These are phyloP conservation scores for Trichosanthes cucumerina DNA, from an alignment of 306 rosid species.

Conservation along the genomic window DNA sequence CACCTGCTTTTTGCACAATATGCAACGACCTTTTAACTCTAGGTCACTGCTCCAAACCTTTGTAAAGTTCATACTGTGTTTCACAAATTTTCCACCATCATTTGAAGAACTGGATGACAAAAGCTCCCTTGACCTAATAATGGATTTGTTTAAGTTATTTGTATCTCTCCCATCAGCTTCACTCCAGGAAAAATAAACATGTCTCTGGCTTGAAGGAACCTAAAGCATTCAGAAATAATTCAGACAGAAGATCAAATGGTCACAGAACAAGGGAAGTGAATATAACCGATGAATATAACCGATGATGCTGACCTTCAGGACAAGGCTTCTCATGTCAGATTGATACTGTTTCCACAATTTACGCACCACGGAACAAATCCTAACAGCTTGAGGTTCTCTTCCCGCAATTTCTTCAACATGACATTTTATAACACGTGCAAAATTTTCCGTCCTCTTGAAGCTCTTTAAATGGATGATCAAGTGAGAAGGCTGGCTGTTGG, in stretches of 20 bases:
- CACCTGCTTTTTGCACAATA: conserved; percentile 81
- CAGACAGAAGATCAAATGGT: conserved; percentile 17
- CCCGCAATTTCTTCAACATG: conserved; percentile 39
- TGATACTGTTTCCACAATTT: conserved; percentile 75
- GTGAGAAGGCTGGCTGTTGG: conserved; percentile 63
- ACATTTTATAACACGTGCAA: conserved; percentile 73
- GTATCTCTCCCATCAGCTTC: conserved; percentile 63
- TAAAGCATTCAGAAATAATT: conserved; percentile 26
- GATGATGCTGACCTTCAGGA: conserved; percentile 49
- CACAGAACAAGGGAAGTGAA: conserved; percentile 16
- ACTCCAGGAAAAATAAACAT: conserved; percentile 71
- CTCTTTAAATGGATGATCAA: conserved; percentile 84
- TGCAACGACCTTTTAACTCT: conserved; percentile 55
- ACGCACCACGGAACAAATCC: conserved; percentile 55
- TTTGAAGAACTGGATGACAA: conserved; percentile 41
- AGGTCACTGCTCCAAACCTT: conserved; percentile 95
- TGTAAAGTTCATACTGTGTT: conserved; percentile 57
- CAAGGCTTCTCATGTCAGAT: conserved; percentile 49
- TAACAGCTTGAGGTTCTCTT: conserved; percentile 72
- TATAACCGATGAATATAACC: not conserved
- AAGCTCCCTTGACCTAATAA: conserved; percentile 54
- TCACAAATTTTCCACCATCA: conserved; percentile 52
- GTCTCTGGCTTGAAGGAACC: conserved; percentile 98
- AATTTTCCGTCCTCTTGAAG: conserved; percentile 70
- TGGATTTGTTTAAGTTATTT: conserved; percentile 43